Evolutionary conservation across 1,139 yeast genomes (phyloP).

Genomic region (Zhuliangozyma blackwelliae): DNA sequence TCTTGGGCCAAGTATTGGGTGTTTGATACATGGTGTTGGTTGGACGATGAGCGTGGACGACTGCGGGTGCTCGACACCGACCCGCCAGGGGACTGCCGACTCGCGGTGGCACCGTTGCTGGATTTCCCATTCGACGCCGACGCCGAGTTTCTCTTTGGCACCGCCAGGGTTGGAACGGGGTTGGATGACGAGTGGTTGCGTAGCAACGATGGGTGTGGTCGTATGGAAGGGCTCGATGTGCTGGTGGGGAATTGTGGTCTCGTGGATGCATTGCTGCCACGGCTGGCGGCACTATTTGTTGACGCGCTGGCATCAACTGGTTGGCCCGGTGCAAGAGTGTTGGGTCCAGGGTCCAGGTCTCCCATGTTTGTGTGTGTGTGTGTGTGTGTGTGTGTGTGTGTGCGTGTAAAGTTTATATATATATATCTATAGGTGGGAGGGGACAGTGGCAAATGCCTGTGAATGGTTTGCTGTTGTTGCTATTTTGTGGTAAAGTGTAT

Average conservation of each 20-base stretch:
- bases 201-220: not conserved
- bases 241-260: not conserved
- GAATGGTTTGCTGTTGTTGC: no score
- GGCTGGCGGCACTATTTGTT: no score
- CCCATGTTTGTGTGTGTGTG: no score
- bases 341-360: no score
- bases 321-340: no score
- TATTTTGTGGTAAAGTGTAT: no score
- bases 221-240: not conserved
- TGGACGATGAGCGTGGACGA: slow-evolving; percentile 14
- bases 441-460: no score
- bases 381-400: no score
- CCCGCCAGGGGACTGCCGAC: not conserved
- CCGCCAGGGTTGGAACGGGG: no score
- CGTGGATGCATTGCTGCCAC: not conserved
- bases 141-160: not conserved
- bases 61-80: not conserved
- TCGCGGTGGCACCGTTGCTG: not conserved
- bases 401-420: no score
- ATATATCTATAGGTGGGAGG: no score
- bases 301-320: no score
- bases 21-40: slow-evolving; percentile 21
- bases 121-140: not conserved
- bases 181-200: not conserved
- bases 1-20: slow-evolving; percentile 60